Evolutionary conservation across 1,139 yeast genomes (phyloP).

Genomic region (Saccharomyces hybrid): DNA sequence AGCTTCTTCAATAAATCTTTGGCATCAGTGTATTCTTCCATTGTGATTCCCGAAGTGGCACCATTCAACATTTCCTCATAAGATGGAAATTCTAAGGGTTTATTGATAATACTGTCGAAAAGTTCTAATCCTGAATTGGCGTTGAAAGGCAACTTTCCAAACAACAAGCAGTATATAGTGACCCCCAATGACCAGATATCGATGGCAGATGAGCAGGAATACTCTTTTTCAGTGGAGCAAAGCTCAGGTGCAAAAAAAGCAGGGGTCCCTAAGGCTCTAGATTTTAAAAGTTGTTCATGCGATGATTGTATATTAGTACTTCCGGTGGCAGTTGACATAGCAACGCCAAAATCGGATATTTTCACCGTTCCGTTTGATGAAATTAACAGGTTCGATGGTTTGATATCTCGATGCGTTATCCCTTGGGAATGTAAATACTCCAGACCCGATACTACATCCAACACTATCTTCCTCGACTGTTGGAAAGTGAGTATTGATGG

Average conservation of each 20-base stretch:
- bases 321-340: constrained; percentile 59
- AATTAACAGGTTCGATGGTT: constrained; percentile 86
- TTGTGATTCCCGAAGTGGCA: constrained; percentile 19
- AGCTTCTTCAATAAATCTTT: constrained; percentile 58
- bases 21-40: constrained; percentile 49
- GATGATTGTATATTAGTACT: constrained; percentile 39
- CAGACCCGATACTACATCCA: constrained; percentile 82
- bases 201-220: constrained; percentile 44
- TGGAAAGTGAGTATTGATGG: constrained; percentile 59
- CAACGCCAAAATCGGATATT: constrained; percentile 94
- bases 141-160: constrained; percentile 83
- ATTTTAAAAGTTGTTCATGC: constrained; percentile 44
- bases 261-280: constrained; percentile 87
- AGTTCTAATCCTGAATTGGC: constrained; percentile 84
- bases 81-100: constrained; percentile 55
- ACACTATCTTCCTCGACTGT: constrained; percentile 60
- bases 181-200: constrained; percentile 98
- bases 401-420: constrained; percentile 91
- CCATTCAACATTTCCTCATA: constrained; percentile 35
- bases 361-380: constrained; percentile 69
- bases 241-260: constrained; percentile 45
- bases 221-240: constrained; percentile 30
- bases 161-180: constrained; percentile 78
- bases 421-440: constrained; percentile 93
- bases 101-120: constrained; percentile 71